Conservation (phyloP, 805 yeast species). For the Citeromyces matritensis region DNA sequence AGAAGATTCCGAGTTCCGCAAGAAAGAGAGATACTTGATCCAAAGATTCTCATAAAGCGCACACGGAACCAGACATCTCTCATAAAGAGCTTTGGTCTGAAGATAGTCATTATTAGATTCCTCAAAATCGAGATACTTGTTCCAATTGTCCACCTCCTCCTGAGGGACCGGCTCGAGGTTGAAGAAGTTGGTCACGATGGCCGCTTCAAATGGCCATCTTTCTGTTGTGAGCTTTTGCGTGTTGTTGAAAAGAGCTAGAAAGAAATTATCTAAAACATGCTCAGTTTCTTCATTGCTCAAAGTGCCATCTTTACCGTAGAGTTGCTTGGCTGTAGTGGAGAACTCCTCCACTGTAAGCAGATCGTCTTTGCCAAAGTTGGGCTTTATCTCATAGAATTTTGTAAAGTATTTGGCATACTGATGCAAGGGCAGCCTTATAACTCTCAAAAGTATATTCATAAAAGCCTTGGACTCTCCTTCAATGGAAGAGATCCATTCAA, state of each 20-base stretch:
- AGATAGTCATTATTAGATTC: slow-evolving; percentile 11
- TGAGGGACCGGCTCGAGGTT: slow-evolving; percentile 26
- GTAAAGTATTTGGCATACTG: slow-evolving; percentile 72
- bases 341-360: slow-evolving; percentile 16
- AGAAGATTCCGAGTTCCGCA: slow-evolving; percentile 14
- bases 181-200: slow-evolving; percentile 42
- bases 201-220: slow-evolving; percentile 64
- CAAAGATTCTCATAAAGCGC: slow-evolving; percentile 49
- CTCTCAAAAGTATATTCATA: slow-evolving; percentile 23
- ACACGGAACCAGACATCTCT: slow-evolving; percentile 59
- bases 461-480: slow-evolving; percentile 20
- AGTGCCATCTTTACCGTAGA: slow-evolving; percentile 8
- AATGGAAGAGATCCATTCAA: slow-evolving; percentile 39
- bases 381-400: slow-evolving; percentile 22
- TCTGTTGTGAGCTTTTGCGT: slow-evolving; percentile 38
- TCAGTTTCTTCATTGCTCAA: slow-evolving; percentile 21
- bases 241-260: slow-evolving; percentile 22
- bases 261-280: slow-evolving; percentile 25
- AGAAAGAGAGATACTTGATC: slow-evolving; percentile 50
- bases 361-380: slow-evolving; percentile 16
- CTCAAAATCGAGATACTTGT: slow-evolving; percentile 39
- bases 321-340: slow-evolving; percentile 6
- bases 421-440: slow-evolving; percentile 57
- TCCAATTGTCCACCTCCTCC: slow-evolving; percentile 41
- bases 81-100: slow-evolving; percentile 37